A percentile compares a stretch with the other conserved stretches of the same genome.
phyloP scores from a whole-genome alignment of 169 alveolate genomes.

The Cryptosporidium sp. region DNA sequence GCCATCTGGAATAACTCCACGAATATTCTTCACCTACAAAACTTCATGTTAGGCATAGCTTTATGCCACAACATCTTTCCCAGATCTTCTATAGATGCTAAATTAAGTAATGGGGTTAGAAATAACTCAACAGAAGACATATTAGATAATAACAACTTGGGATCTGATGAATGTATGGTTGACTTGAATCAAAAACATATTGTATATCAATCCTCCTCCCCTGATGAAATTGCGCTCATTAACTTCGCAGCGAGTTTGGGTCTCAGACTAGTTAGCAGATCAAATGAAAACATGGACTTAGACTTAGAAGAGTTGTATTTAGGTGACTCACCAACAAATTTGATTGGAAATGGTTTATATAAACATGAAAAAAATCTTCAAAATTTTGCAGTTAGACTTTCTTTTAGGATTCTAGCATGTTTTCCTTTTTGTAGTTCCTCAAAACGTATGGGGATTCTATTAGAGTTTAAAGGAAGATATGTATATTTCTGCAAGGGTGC shows the following conservation, averaged over 20 bases:
- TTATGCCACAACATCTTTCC: constrained; percentile 95
- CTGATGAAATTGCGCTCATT: constrained; percentile 98
- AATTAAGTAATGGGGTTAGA: not conserved
- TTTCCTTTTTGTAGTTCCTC: constrained; percentile 97
- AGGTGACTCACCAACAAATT: not conserved
- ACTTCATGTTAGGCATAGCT: constrained; percentile 87
- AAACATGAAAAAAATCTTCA: not conserved
- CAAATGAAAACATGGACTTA: constrained; percentile 86
- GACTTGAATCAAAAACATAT: constrained; percentile 80
- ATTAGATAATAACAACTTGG: constrained; percentile 3
- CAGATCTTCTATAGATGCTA: constrained; percentile 69
- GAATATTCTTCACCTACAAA: constrained; percentile 79
- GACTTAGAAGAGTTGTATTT: constrained; percentile 76
- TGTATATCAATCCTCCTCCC: constrained; percentile 96
- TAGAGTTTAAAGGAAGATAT: constrained; percentile 86
- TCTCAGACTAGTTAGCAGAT: constrained; percentile 89
- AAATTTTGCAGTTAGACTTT: not conserved
- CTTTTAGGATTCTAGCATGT: constrained; percentile 89
- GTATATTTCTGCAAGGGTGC: constrained; percentile 92
- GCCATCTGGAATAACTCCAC: constrained; percentile 34
- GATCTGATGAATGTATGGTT: constrained; percentile 75
- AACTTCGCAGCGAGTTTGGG: constrained; percentile 93
- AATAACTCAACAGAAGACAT: constrained; percentile 19
- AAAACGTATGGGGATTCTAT: constrained; percentile 97
- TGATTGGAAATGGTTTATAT: not conserved